Conservation (phyloP, 163 green algal species). For the Chlamydomonas reinhardtii region DNA sequence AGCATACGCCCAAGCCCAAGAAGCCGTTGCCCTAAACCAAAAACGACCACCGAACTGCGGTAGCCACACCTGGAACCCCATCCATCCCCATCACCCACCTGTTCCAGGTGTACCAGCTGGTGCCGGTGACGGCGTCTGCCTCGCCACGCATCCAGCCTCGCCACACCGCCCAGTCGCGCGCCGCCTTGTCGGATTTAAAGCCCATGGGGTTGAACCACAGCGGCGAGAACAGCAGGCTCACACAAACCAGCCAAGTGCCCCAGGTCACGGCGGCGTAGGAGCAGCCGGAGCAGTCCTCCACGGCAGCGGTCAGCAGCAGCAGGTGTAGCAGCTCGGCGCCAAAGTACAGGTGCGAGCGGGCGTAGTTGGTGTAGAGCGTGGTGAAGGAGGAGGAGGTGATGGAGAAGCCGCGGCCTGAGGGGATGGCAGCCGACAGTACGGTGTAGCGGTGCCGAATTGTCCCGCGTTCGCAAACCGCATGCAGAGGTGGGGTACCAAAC, state of each 20-base stretch:
- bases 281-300: slow-evolving; percentile 50
- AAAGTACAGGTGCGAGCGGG: slow-evolving; percentile 77
- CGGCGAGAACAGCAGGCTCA: slow-evolving; percentile 71
- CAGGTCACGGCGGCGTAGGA: slow-evolving; percentile 53
- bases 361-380: slow-evolving; percentile 76
- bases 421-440: no score
- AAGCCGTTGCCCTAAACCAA: no score
- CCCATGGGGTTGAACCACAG: slow-evolving; percentile 84
- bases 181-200: slow-evolving; percentile 50
- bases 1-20: no score
- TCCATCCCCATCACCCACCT: no score
- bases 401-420: slow-evolving; percentile 67
- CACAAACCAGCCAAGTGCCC: slow-evolving; percentile 72
- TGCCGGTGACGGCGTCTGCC: neutral
- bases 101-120: slow-evolving; percentile 40
- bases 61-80: no score
- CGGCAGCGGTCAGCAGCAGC: slow-evolving; percentile 30
- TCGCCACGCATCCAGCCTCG: slow-evolving; percentile 32
- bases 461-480: no score
- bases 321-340: slow-evolving; percentile 54
- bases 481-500: no score
- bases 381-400: slow-evolving; percentile 68
- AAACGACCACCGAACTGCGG: no score
- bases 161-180: slow-evolving; percentile 30
- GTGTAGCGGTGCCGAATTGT: no score